Base-by-base conservation (phyloP, 192 early-diverging fungal species). In the Entomortierella lignicola region DNA sequence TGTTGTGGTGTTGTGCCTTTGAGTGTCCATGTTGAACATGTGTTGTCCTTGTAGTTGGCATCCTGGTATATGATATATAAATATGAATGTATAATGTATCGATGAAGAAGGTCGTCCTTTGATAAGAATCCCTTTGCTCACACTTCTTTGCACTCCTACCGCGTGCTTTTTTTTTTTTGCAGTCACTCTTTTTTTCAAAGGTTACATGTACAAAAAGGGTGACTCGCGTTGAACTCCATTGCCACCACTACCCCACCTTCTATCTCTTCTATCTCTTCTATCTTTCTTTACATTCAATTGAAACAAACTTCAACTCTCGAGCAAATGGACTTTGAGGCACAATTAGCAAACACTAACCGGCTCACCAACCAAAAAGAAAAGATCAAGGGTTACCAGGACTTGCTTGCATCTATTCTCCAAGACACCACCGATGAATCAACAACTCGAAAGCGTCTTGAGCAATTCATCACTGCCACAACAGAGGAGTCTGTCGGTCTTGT, bases 401-500 rank as follows among this genome's bases (percentile, higher is more conserved):
- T 79, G 23, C 55, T 79, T 21, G 55, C 61, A 27, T 64, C 57
- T 63, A 79, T 79, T 52, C 61, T 79, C 10, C 52, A 60, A 31
- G 41, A 25, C 55, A 54, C 39, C 18, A 21, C 59, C 18, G 44
- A 61, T 23, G 48, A 62, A 29, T 44, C 61, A 4, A 25, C 27
- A 13, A 64, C 75, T 31, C 26, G 48, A 12, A 53, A 43, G 17
- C 66, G 55, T 15, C 63, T 79, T 26, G 67, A 84, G 52, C 68
- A 63, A 12, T 85, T 87, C n/a, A 47, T 89, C 44, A 84, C 88
- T 56, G 89, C 91, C 20, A 84, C 88, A 23, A 80, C 91, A 2
- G 85, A 88, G 31, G 88, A 89, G 34, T 85, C 90, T 32, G 86
- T 96, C 0, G 94, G 91, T 13, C 84, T 94, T 7, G 92, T 96